Conservation (phyloP, 2,329 filamentous ascomycete species). For the Periconia sp. region DNA sequence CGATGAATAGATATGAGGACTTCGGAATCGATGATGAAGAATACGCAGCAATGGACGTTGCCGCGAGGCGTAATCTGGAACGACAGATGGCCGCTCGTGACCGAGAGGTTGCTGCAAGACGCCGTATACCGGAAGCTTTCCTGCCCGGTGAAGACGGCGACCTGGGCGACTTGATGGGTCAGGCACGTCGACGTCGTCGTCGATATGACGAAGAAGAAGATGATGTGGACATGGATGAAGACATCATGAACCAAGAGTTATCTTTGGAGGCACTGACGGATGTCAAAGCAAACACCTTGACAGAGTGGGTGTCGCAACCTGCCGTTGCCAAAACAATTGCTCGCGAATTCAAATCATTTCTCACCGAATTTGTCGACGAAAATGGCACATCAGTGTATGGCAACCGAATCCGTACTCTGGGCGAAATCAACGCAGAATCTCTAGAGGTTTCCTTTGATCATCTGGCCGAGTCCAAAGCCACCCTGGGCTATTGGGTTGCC, state of each 20-base stretch:
- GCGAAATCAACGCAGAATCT: constrained; percentile 94
- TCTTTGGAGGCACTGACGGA: constrained; percentile 89
- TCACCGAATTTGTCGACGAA: constrained; percentile 93
- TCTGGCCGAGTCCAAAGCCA: constrained; percentile 85
- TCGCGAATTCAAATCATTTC: constrained; percentile 94
- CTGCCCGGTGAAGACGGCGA: constrained; percentile 81
- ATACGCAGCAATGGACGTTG: constrained; percentile 69
- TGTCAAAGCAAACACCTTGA: constrained; percentile 88
- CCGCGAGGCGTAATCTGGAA: constrained; percentile 69
- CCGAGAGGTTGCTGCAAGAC: constrained; percentile 69
- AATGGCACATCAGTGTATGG: constrained; percentile 91
- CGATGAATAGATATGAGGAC: constrained; percentile 58
- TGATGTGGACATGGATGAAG: constrained; percentile 82
- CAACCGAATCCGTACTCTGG: constrained; percentile 89
- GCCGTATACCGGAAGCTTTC: constrained; percentile 71
- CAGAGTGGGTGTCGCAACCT: constrained; percentile 91
- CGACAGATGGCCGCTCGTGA: constrained; percentile 73
- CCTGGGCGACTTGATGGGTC: constrained; percentile 79
- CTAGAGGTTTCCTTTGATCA: constrained; percentile 96
- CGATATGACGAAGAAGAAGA: constrained; percentile 94
- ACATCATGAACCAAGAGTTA: constrained; percentile 94
- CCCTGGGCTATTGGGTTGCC: constrained; percentile 91
- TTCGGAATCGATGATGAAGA: constrained; percentile 78
- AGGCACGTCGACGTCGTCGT: constrained; percentile 79
- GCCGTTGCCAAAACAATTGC: constrained; percentile 91